Evolutionary conservation across 139 green algal species (phyloP), one percentile per base, ranked within the genome.

Genomic region (Chlamydomonas sphaeroides): DNA sequence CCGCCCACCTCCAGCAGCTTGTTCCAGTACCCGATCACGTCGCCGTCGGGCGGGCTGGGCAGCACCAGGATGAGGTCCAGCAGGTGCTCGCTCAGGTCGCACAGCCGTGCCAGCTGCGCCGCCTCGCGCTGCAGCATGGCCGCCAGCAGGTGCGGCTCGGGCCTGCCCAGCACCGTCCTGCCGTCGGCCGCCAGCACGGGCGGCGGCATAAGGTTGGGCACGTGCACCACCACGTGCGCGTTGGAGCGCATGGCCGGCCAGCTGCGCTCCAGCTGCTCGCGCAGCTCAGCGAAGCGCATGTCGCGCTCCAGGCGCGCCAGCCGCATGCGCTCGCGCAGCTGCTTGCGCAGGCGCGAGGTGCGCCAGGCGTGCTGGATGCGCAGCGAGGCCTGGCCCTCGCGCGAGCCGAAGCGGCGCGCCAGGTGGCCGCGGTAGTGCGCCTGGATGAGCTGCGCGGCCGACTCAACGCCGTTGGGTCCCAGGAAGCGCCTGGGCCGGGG

Each of bases 1-100:
- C 80, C 86, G 26, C 89, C 78, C 59, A 93, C 88, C 78, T 93
- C 70, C 80, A 95, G 79, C 53, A 95, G 83, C 84, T 92, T 88
- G 61, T 85, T 74, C 89, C 89, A 92, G 70, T 93, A 92, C 25
- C 53, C 20, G n/a, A 89, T 45, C 26, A 93, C 85, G 42, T 92
- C 87, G 0, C 67, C 25, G 68, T 88, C 69, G 14, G 92, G 75
- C 53, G 84, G 85, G 32, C 84, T 76, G 15, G 91, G 87, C 41
- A 89, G 72, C 45, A 85, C 67, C 38, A 79, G 51, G 10, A 85
- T 71, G 2, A 85, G 67, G 68, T 78, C 79, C 56, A 85, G 38
- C 53, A 89, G 57, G 8, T 90, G 88, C 65, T 93, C 88, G 18
- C 83, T 67, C 63, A 94, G 69, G 76, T 94, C 88, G 53, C 89